phyloP scores from a whole-genome alignment of 148 eudicot species.

The Vaccinium vitisidaea region DNA sequence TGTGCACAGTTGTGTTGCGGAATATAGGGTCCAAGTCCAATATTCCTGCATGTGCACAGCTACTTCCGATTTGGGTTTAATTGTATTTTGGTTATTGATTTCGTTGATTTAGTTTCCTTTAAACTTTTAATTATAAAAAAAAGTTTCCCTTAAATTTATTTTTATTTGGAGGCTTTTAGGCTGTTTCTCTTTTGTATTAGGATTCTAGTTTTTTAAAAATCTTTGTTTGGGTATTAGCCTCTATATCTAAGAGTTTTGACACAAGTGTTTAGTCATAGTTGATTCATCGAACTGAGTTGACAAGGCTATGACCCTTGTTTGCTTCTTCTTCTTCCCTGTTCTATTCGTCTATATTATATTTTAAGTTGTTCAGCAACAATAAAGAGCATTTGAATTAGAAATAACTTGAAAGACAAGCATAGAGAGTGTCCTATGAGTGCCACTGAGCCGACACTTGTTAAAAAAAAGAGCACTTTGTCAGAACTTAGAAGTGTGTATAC shows the following conservation, averaged over 20 bases:
- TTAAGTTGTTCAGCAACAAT: background rate
- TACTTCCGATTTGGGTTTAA: background rate
- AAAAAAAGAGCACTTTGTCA: background rate
- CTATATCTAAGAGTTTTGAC: background rate
- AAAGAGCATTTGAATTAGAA: background rate
- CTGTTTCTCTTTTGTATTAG: background rate
- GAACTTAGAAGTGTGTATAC: background rate
- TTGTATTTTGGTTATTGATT: background rate
- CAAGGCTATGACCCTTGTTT: background rate
- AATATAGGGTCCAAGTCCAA: background rate
- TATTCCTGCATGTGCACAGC: background rate
- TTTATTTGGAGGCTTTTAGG: background rate
- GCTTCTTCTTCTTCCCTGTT: background rate
- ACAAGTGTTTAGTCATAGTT: background rate
- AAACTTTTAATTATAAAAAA: no score
- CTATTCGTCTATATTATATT: background rate
- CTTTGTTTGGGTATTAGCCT: background rate
- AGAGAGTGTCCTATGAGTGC: background rate
- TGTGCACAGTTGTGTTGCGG: background rate
- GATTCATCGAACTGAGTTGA: background rate
- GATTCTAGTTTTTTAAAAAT: background rate
- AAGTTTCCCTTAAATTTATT: background rate
- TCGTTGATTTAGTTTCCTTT: background rate
- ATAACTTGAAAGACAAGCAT: background rate
- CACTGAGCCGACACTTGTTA: background rate